Evolutionary conservation across 2,329 filamentous ascomycete genomes (phyloP).

Genomic region (Xylariales sp.): DNA sequence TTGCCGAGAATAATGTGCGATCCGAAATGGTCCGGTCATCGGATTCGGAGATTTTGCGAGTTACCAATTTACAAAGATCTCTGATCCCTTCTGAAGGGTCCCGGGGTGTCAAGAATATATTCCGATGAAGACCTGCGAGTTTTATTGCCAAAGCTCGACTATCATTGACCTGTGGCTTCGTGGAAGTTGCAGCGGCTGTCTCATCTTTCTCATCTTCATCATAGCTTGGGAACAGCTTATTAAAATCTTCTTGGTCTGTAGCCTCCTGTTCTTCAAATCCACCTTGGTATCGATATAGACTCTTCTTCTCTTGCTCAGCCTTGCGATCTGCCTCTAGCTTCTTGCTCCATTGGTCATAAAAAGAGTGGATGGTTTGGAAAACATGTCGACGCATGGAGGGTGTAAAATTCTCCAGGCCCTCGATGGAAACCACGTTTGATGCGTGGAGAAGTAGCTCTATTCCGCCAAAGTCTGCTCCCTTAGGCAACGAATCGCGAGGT

Average conservation of each 20-base stretch:
- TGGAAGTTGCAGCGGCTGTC: constrained; percentile 14
- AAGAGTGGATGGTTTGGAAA: constrained; percentile 63
- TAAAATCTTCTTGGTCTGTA: constrained; percentile 68
- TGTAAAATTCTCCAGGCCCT: constrained; percentile 39
- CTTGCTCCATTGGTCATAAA: constrained; percentile 77
- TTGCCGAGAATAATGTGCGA: constrained; percentile 58
- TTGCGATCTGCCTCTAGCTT: constrained; percentile 73
- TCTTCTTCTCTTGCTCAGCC: constrained; percentile 67
- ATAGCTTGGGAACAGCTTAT: constrained; percentile 76
- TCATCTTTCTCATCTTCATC: constrained; percentile 47
- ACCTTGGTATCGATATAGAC: constrained; percentile 80
- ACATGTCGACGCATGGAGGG: constrained; percentile 46
- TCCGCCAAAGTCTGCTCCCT: constrained; percentile 22
- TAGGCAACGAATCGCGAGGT: constrained; percentile 18
- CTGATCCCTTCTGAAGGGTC: constrained; percentile 38
- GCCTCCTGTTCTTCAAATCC: constrained; percentile 73
- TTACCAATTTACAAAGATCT: constrained; percentile 38
- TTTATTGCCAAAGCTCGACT: constrained; percentile 52
- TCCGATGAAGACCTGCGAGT: constrained; percentile 56
- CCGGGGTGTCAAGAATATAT: constrained; percentile 42
- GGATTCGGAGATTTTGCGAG: constrained; percentile 30
- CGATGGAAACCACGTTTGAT: constrained; percentile 38
- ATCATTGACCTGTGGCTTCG: constrained; percentile 33
- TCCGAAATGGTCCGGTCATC: constrained; percentile 33
- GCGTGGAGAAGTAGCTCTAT: constrained; percentile 49